A percentile compares a stretch with the other conserved stretches of the same genome.
Conservation (phyloP, 352 stramenopile genomes). For the Globisporangium acanthophoron region DNA sequence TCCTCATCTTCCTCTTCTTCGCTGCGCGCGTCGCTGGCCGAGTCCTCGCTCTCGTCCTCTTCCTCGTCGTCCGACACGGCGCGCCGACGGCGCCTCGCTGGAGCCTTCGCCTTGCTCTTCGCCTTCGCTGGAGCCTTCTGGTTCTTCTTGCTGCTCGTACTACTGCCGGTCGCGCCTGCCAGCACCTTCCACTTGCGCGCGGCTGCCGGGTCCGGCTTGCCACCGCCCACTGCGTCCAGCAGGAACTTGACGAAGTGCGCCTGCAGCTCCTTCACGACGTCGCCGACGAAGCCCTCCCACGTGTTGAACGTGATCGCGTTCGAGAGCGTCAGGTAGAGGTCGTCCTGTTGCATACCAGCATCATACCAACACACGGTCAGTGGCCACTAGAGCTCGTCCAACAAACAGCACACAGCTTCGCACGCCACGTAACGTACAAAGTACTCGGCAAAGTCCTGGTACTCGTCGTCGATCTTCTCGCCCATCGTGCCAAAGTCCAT, state of each 20-base stretch:
- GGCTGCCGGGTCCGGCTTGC: slow-evolving; percentile 17
- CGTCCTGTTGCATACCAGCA: slow-evolving; percentile 26
- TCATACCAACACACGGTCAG: slow-evolving; percentile 3
- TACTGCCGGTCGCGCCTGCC: not conserved
- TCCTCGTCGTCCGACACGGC: slow-evolving; percentile 38
- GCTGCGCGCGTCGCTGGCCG: slow-evolving; percentile 39
- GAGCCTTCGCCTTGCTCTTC: slow-evolving; percentile 8
- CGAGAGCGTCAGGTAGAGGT: slow-evolving; percentile 68
- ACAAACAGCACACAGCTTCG: not conserved
- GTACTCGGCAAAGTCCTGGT: slow-evolving; percentile 66
- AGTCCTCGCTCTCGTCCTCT: slow-evolving; percentile 44
- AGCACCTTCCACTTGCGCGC: slow-evolving; percentile 6
- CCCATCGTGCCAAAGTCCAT: slow-evolving; percentile 95
- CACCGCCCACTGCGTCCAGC: slow-evolving; percentile 42
- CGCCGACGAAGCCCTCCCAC: slow-evolving; percentile 53
- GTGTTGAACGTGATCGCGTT: slow-evolving; percentile 82
- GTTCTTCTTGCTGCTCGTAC: not conserved
- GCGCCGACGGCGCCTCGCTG: slow-evolving; percentile 4
- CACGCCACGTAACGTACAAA: slow-evolving; percentile 37
- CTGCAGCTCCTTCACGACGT: slow-evolving; percentile 57
- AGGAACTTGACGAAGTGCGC: slow-evolving; percentile 74
- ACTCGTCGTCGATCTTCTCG: slow-evolving; percentile 62
- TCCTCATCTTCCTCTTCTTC: slow-evolving; percentile 63
- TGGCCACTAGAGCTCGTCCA: not conserved
- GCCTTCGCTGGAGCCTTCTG: not conserved